Conservation (phyloP, 75 land plant genomes). For the Pinus tabuliformis region DNA sequence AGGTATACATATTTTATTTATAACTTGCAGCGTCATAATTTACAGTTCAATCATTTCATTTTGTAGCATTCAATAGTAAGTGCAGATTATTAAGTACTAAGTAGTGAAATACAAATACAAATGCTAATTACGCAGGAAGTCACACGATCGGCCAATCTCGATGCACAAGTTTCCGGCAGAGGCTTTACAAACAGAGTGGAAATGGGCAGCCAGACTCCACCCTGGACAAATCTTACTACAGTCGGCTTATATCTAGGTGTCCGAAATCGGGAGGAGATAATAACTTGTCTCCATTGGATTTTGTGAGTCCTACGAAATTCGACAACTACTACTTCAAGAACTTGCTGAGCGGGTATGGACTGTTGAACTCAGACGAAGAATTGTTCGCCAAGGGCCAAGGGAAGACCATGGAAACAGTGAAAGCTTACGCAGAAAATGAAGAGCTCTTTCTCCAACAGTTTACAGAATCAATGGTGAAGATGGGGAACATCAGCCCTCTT, state of each 20-base stretch:
- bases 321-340: constrained; percentile 84
- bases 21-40: no score
- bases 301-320: constrained; percentile 41
- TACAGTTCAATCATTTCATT: no score
- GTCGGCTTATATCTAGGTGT: constrained; percentile 19
- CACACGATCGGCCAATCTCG: no score
- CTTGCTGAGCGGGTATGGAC: constrained; percentile 39
- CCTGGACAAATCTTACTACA: no score
- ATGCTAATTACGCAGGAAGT: no score
- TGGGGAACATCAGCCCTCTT: constrained; percentile 64
- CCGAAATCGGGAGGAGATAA: constrained; percentile 67
- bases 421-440: constrained; percentile 44
- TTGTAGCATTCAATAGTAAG: no score
- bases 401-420: constrained; percentile 39
- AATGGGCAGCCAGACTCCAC: no score
- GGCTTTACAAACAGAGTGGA: no score
- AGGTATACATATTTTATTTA: no score
- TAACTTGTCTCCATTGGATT: constrained; percentile 54
- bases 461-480: constrained; percentile 60
- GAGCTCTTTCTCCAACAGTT: constrained; percentile 61
- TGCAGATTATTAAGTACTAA: no score
- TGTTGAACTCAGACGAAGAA: constrained; percentile 54
- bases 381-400: constrained; percentile 27
- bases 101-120: no score
- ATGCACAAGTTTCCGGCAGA: no score